phyloP scores from a whole-genome alignment of 768 basidiomycete species.

The Suillus occidentalis region DNA sequence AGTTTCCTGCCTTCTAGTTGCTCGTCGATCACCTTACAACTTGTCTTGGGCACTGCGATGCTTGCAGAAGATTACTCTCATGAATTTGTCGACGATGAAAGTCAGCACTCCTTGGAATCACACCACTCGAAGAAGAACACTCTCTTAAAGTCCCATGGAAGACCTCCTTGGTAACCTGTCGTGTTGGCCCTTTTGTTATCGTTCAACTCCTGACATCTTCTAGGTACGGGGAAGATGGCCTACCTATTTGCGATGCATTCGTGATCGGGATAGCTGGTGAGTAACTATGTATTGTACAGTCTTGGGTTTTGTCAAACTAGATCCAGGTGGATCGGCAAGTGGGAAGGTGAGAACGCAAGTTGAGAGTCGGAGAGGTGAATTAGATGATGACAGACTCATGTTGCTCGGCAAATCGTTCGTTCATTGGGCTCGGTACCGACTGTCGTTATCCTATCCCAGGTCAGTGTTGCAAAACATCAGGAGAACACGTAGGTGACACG shows the following conservation, averaged over 20 bases:
- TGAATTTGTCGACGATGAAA: slow-evolving; percentile 23
- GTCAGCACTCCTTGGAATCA: slow-evolving; percentile 18
- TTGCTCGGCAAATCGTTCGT: slow-evolving; percentile 78
- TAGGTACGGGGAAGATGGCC: slow-evolving; percentile 81
- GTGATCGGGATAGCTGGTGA: slow-evolving; percentile 83
- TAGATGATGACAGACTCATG: slow-evolving; percentile 61
- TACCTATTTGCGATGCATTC: slow-evolving; percentile 70
- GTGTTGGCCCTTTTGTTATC: slow-evolving; percentile 3
- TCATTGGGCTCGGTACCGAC: slow-evolving; percentile 82
- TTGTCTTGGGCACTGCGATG: slow-evolving; percentile 17
- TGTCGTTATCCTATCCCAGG: slow-evolving; percentile 90
- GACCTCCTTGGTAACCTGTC: slow-evolving; percentile 71
- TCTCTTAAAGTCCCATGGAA: slow-evolving; percentile 78
- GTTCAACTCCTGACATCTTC: slow-evolving; percentile 14
- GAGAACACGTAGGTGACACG: not conserved
- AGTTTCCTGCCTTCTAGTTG: slow-evolving; percentile 1
- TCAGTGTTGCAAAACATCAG: slow-evolving; percentile 24
- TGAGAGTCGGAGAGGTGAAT: not conserved
- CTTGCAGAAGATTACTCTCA: slow-evolving; percentile 25
- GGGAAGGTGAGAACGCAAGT: slow-evolving; percentile 60
- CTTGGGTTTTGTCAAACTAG: not conserved
- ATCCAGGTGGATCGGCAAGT: slow-evolving; percentile 77
- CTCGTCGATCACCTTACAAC: not conserved
- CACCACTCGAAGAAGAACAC: slow-evolving; percentile 61
- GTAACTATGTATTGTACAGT: slow-evolving; percentile 14